A percentile compares a stretch with the other conserved stretches of the same genome.
These are phyloP conservation scores for Amoeboaphelidium occidentale DNA, from an alignment of 371 early-diverging fungal genomes.

Conservation along the genomic window DNA sequence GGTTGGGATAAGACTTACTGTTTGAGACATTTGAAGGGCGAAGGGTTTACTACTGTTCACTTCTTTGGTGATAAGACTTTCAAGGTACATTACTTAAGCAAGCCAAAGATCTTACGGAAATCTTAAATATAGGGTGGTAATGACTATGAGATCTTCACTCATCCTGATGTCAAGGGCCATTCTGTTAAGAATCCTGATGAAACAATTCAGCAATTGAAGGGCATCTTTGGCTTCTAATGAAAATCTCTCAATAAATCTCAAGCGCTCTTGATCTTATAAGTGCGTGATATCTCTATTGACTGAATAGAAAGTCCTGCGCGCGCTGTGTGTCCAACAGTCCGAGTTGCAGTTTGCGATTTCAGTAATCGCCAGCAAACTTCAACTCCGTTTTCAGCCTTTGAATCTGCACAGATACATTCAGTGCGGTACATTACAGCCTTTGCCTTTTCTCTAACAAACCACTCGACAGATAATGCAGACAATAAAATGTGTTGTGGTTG, in stretches of 20 bases:
- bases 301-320: no score
- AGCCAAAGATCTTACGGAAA: not conserved
- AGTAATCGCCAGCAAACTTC: no score
- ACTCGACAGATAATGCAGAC: conserved; percentile 88
- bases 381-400: no score
- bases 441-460: no score
- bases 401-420: no score
- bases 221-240: conserved; percentile 53
- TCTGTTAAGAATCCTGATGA: conserved; percentile 71
- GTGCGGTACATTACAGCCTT: no score
- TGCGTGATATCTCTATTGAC: no score
- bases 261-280: no score
- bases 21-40: conserved; percentile 64
- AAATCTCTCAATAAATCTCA: no score
- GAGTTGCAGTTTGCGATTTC: no score
- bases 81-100: conserved; percentile 12
- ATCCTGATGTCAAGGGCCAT: conserved; percentile 67
- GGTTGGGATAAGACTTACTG: conserved; percentile 99
- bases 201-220: conserved; percentile 60
- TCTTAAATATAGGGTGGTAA: conserved; percentile 64
- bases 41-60: conserved; percentile 74
- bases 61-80: conserved; percentile 99
- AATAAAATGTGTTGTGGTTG: conserved; percentile 92
- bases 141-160: conserved; percentile 92
- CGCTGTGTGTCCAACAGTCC: no score